Percentiles rank a stretch among this genome's conserved stretches.
These are phyloP conservation scores for peach (Prunus persica) DNA, from an alignment of 306 rosid species.

Conservation along the genomic window Prunus_persica_NCBIv2 NC_034015.1:5816501-5817000, in stretches of 20 bases:
- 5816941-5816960: slow-evolving; percentile 47
- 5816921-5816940: slow-evolving; percentile 37
- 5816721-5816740: slow-evolving; percentile 37
- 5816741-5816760: background rate
- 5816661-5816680: slow-evolving; percentile 87
- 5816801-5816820: no score
- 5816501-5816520: background rate
- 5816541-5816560: background rate
- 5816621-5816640: slow-evolving; percentile 46
- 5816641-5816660: slow-evolving; percentile 62
- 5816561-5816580: background rate
- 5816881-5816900: slow-evolving; percentile 42
- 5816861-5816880: no score
- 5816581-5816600: slow-evolving; percentile 13
- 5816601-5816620: slow-evolving; percentile 46
- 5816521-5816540: background rate
- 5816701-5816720: slow-evolving; percentile 77
- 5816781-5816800: no score
- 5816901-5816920: slow-evolving; percentile 47
- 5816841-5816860: no score
- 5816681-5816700: slow-evolving; percentile 83
- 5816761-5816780: background rate
- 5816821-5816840: no score
- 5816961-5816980: slow-evolving; percentile 16
- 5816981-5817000: slow-evolving; percentile 23